Conservation (phyloP, 2,329 filamentous ascomycete genomes). For the Pseudogymnoascus sp. region DNA sequence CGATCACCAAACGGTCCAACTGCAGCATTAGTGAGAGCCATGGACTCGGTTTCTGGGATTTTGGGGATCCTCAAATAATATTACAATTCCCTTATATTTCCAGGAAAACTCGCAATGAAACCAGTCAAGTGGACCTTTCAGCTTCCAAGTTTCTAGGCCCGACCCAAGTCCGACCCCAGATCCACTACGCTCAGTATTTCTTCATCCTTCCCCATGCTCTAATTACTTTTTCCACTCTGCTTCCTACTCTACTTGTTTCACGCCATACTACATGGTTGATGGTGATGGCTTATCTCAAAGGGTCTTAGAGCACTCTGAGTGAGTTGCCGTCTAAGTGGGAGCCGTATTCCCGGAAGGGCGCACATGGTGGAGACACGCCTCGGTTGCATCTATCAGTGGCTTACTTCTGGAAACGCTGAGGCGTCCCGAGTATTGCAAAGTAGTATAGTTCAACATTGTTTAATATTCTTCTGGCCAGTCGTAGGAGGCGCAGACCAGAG, state of each 20-base stretch:
- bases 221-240: not conserved
- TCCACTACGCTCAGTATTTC: not conserved
- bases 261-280: conserved; percentile 1
- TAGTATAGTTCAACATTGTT: not conserved
- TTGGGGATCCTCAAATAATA: conserved; percentile 7
- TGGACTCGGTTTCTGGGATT: conserved; percentile 8
- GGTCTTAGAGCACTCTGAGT: not conserved
- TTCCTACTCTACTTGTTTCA: conserved; percentile 8
- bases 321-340: not conserved
- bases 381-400: not conserved
- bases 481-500: not conserved
- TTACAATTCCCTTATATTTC: conserved; percentile 1
- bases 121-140: not conserved
- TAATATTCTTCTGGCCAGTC: not conserved
- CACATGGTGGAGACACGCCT: not conserved
- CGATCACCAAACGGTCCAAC: not conserved
- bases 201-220: not conserved
- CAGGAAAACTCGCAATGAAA: not conserved
- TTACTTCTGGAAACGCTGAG: not conserved
- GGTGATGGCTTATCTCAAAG: conserved; percentile 1
- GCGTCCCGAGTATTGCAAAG: not conserved
- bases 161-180: not conserved
- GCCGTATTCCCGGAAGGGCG: not conserved
- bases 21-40: conserved; percentile 9
- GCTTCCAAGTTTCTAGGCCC: not conserved